Base-by-base conservation (phyloP, 2,329 filamentous ascomycete genomes). In the Myriangium duriaei region DNA sequence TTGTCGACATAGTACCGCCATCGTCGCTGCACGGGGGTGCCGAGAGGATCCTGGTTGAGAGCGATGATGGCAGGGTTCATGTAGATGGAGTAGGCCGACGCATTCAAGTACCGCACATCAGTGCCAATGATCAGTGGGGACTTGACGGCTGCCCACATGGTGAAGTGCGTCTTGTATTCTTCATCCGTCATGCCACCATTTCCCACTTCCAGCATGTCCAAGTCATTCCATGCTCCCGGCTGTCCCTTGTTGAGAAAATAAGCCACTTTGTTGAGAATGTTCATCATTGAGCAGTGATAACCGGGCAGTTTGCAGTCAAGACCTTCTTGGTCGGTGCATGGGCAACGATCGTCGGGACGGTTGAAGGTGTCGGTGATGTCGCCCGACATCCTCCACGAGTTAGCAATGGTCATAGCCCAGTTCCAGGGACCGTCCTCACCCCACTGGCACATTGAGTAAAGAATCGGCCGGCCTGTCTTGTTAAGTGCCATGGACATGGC, bases 381-480 rank as follows among this genome's bases (percentile, higher is more conserved):
- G 14, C 65, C 65, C 18, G 57, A 57, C 46, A 64, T 66, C 10
- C 65, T 54, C 47, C 62, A 65, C 11, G 57, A 62, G 45, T 69
- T 68, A 13, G 62, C 55, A 19, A 68, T 65, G 11, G 60, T 61
- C 15, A 61, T 57, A 11, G 58, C 69, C 69, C 69, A 72, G 40
- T 70, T 64, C 49, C 64, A 68, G 4, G 38, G 37, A 5, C 17
- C 28, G 16, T 43, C 41, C 24, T 40, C 37, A 15, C 42, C 44
- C 42, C 38, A 44, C 26, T 42, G 43, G 30, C 44, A 45, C 47
- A 69, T 52, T 7, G 56, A 53, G 45, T 68, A 69, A 3, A 67
- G 45, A 11, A 69, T 65, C 1, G 59, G 54, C 10, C 63, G 54
- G 2, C 58, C 61, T 9, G 66, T 67, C 10, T 53, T 51, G 40